Conservation (phyloP, 495 filamentous ascomycete genomes). For the Filosporella fistucella region DNA sequence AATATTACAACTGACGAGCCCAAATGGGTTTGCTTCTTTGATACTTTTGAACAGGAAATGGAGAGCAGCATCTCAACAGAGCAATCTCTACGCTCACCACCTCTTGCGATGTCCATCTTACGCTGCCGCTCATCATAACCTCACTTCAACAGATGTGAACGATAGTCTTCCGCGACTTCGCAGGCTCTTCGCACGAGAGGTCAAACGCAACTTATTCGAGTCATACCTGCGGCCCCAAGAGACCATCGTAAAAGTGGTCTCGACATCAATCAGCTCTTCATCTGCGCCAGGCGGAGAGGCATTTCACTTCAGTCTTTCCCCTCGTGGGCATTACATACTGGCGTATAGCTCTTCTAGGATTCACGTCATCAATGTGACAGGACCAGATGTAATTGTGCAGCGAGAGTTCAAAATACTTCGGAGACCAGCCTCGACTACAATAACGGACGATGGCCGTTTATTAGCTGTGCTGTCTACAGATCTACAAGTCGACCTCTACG, state of each 20-base stretch:
- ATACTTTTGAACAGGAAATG: slow-evolving; percentile 77
- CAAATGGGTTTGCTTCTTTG: slow-evolving; percentile 78
- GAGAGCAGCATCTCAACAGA: slow-evolving; percentile 66
- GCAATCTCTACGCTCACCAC: slow-evolving; percentile 71
- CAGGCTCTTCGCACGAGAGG: slow-evolving; percentile 61
- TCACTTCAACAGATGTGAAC: slow-evolving; percentile 38
- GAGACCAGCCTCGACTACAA: slow-evolving; percentile 72
- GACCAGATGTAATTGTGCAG: slow-evolving; percentile 52
- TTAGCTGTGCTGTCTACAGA: slow-evolving; percentile 78
- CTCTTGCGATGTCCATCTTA: slow-evolving; percentile 68
- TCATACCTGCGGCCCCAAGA: slow-evolving; percentile 65
- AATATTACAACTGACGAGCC: slow-evolving; percentile 69
- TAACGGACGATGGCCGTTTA: slow-evolving; percentile 70
- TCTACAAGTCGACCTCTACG: slow-evolving; percentile 79
- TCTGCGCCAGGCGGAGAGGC: slow-evolving; percentile 78
- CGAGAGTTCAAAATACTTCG: slow-evolving; percentile 77
- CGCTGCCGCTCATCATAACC: slow-evolving; percentile 42
- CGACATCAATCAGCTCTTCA: slow-evolving; percentile 76
- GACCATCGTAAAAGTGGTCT: slow-evolving; percentile 74
- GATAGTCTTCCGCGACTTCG: slow-evolving; percentile 58
- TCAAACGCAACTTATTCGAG: slow-evolving; percentile 77
- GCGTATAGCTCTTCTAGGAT: slow-evolving; percentile 86
- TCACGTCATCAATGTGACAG: slow-evolving; percentile 66
- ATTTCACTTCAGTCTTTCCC: slow-evolving; percentile 77
- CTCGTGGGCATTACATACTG: slow-evolving; percentile 65